Conservation (phyloP, 345 rosid species). For the Passiflora organensis region DNA sequence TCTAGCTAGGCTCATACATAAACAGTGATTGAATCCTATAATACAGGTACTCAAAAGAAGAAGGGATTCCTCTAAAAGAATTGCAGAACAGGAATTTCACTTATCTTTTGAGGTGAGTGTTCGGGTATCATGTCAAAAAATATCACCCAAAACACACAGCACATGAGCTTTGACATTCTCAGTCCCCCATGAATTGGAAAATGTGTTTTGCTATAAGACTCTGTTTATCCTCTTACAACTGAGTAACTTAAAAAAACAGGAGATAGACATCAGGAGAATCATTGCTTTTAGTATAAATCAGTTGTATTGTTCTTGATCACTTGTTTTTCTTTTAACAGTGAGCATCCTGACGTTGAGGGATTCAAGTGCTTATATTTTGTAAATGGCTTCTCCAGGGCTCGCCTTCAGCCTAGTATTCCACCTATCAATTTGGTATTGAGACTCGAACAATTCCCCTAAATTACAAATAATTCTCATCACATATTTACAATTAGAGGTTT, state of each 20-base stretch:
- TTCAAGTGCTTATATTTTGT: slow-evolving; percentile 58
- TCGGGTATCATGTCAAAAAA: background rate
- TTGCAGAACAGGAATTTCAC: slow-evolving; percentile 57
- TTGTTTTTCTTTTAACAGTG: slow-evolving; percentile 39
- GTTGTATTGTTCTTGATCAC: background rate
- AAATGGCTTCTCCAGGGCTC: slow-evolving; percentile 60
- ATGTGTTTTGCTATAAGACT: too few relatives aligned
- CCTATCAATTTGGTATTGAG: slow-evolving; percentile 53
- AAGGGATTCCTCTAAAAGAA: slow-evolving; percentile 54
- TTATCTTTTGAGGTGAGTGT: slow-evolving; percentile 65
- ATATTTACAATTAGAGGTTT: background rate
- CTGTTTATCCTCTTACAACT: too few relatives aligned
- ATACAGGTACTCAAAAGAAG: slow-evolving; percentile 94
- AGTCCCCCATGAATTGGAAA: too few relatives aligned
- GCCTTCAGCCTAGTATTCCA: slow-evolving; percentile 46
- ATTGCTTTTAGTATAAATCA: background rate
- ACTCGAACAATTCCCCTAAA: slow-evolving; percentile 1
- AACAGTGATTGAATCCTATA: background rate
- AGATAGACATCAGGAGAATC: background rate
- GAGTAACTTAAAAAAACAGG: background rate
- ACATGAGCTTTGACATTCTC: background rate
- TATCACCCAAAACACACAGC: too few relatives aligned
- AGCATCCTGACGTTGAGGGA: slow-evolving; percentile 59
- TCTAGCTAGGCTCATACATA: background rate
- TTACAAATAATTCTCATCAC: background rate